phyloP scores from a whole-genome alignment of 2,329 filamentous ascomycete species.

The Rutstroemia sp. region DNA sequence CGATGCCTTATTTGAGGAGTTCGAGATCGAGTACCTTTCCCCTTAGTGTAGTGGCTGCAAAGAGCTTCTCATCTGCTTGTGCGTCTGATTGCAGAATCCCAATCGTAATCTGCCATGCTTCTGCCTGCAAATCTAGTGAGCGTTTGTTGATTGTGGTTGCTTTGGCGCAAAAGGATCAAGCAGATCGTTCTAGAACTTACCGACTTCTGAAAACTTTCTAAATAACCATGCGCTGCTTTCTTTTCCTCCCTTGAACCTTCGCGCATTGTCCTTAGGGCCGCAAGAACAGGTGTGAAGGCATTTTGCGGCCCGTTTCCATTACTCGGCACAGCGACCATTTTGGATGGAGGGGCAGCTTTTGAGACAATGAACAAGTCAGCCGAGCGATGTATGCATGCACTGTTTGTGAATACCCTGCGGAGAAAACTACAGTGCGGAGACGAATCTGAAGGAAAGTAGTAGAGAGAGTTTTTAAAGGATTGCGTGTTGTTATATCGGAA shows the following conservation, averaged over 20 bases:
- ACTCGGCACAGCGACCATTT: conserved; percentile 31
- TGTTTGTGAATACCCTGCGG: not conserved
- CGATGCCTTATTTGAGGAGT: not conserved
- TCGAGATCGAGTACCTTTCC: conserved; percentile 67
- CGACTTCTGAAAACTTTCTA: conserved; percentile 97
- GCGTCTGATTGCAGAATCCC: conserved; percentile 76
- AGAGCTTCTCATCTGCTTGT: conserved; percentile 80
- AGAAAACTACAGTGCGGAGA: not conserved
- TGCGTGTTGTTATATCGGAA: not conserved
- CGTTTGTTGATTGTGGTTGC: conserved; percentile 7
- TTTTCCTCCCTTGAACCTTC: conserved; percentile 76
- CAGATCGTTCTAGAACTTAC: conserved; percentile 44
- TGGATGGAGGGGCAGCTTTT: conserved; percentile 24
- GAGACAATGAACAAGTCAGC: conserved; percentile 9
- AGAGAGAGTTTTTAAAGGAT: not conserved
- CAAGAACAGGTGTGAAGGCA: conserved; percentile 77
- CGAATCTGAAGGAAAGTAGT: not conserved
- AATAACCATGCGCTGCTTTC: conserved; percentile 81
- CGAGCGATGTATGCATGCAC: conserved; percentile 10
- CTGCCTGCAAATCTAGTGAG: conserved; percentile 48
- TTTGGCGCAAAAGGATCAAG: conserved; percentile 9
- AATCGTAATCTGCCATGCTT: conserved; percentile 86
- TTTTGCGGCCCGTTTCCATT: conserved; percentile 57
- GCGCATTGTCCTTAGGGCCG: conserved; percentile 87
- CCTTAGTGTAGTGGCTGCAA: conserved; percentile 93